phyloP scores from a whole-genome alignment of 306 rosid genomes.

The Vigna reflexopilosa region DNA sequence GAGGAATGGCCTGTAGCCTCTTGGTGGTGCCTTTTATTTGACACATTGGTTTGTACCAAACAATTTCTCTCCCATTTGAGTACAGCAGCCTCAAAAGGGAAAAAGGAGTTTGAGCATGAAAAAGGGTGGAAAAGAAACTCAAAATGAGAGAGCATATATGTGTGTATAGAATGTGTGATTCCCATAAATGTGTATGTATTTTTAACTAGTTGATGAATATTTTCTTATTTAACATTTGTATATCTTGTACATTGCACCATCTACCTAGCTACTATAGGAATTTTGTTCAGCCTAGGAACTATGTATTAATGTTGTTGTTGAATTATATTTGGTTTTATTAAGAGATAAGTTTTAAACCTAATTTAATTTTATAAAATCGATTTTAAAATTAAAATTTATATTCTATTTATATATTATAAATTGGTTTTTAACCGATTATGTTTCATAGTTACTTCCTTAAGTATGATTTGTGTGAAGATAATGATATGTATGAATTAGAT shows the following conservation, averaged over 20 bases:
- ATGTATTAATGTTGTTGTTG: neutral
- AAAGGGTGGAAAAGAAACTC: neutral
- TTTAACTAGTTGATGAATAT: slow-evolving; percentile 41
- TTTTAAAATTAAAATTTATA: no score
- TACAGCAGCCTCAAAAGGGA: slow-evolving; percentile 36
- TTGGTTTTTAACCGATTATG: no score
- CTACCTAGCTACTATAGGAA: slow-evolving; percentile 45
- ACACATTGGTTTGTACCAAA: slow-evolving; percentile 36
- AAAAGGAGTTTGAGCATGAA: slow-evolving; percentile 34
- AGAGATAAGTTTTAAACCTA: no score
- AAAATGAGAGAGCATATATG: slow-evolving; percentile 23
- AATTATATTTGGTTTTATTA: no score
- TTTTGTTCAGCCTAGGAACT: slow-evolving; percentile 8
- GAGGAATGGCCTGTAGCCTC: neutral
- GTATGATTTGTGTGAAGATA: neutral
- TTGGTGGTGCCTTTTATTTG: slow-evolving; percentile 39
- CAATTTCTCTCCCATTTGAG: slow-evolving; percentile 42
- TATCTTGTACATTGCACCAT: slow-evolving; percentile 50
- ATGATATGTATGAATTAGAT: neutral
- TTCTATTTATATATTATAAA: no score
- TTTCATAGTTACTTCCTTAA: neutral
- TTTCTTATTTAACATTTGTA: slow-evolving; percentile 40
- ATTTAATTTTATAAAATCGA: no score
- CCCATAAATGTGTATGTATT: slow-evolving; percentile 20
- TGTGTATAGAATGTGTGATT: slow-evolving; percentile 40